A percentile compares a stretch with the other conserved stretches of the same genome.
These are phyloP conservation scores for Camelina laxa DNA, from an alignment of 345 rosid species.

Conservation along the genomic window DNA sequence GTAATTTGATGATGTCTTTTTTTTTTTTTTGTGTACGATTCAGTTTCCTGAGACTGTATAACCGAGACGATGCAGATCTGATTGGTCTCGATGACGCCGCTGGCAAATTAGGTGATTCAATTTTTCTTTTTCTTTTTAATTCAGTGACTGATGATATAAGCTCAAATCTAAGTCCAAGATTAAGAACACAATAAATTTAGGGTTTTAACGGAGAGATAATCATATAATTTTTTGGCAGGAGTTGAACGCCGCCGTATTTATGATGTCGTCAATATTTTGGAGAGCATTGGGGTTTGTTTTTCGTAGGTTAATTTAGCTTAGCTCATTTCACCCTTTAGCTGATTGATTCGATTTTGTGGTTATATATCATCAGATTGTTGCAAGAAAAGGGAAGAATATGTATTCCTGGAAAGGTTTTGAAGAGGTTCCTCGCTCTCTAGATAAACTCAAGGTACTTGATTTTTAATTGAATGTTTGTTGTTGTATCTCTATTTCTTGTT, in stretches of 20 bases:
- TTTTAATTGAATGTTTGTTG: not conserved
- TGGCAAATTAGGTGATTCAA: constrained; percentile 52
- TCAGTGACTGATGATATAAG: not conserved
- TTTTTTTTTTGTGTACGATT: not conserved
- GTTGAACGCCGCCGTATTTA: constrained; percentile 81
- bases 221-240: constrained; percentile 46
- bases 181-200: not conserved
- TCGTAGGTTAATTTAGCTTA: not conserved
- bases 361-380: constrained; percentile 57
- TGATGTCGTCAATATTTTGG: constrained; percentile 80
- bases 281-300: constrained; percentile 63
- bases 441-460: constrained; percentile 57
- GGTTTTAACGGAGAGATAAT: not conserved
- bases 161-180: not conserved
- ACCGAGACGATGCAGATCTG: constrained; percentile 55
- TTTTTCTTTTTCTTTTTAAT: not conserved
- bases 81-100: constrained; percentile 86
- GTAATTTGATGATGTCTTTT: not conserved
- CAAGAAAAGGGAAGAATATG: constrained; percentile 70
- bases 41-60: constrained; percentile 69
- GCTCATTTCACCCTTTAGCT: not conserved
- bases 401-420: constrained; percentile 81
- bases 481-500: not conserved
- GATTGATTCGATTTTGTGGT: constrained; percentile 4
- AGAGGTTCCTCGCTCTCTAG: constrained; percentile 61